These are phyloP conservation scores for Corynascus novoguineensis DNA, from an alignment of 495 filamentous ascomycete species.

Conservation along the genomic window DNA sequence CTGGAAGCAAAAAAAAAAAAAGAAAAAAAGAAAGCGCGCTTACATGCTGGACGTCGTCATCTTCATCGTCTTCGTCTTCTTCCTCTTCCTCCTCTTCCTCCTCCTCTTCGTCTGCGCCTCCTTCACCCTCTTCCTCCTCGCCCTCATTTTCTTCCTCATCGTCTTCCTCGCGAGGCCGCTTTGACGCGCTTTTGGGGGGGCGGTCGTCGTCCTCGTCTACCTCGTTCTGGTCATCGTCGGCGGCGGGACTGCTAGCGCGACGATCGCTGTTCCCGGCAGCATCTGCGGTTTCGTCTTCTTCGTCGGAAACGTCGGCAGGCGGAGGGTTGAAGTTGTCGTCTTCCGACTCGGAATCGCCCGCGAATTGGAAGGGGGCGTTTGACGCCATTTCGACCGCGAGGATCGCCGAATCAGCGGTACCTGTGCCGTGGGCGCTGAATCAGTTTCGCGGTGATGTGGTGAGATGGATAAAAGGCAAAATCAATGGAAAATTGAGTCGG, in stretches of 20 bases:
- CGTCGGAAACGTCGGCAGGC: slow-evolving; percentile 61
- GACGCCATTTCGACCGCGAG: slow-evolving; percentile 27
- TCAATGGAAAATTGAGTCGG: background rate
- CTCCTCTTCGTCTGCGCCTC: slow-evolving; percentile 47
- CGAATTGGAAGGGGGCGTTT: slow-evolving; percentile 20
- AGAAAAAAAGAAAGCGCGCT: slow-evolving; percentile 12
- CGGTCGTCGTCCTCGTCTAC: slow-evolving; percentile 34
- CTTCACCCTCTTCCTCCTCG: slow-evolving; percentile 31
- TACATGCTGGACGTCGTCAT: slow-evolving; percentile 39
- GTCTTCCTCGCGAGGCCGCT: slow-evolving; percentile 18
- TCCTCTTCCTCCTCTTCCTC: slow-evolving; percentile 58
- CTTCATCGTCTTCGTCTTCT: slow-evolving; percentile 44
- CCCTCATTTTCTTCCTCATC: slow-evolving; percentile 45
- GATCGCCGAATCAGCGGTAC: background rate
- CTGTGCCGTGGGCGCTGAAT: background rate
- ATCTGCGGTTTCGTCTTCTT: slow-evolving; percentile 39
- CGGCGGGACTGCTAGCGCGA: slow-evolving; percentile 24
- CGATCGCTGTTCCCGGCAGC: slow-evolving; percentile 1
- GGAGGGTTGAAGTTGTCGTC: slow-evolving; percentile 79
- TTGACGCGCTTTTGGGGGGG: slow-evolving; percentile 24
- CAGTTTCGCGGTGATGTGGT: background rate
- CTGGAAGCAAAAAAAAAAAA: background rate
- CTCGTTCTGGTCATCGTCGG: slow-evolving; percentile 34
- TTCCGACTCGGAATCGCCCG: slow-evolving; percentile 59
- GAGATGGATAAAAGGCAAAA: background rate